Percentiles rank a stretch among this genome's conserved stretches.
Evolutionary conservation across 805 yeast species (phyloP).

Genomic region (Cyberlindnera japonica): DNA sequence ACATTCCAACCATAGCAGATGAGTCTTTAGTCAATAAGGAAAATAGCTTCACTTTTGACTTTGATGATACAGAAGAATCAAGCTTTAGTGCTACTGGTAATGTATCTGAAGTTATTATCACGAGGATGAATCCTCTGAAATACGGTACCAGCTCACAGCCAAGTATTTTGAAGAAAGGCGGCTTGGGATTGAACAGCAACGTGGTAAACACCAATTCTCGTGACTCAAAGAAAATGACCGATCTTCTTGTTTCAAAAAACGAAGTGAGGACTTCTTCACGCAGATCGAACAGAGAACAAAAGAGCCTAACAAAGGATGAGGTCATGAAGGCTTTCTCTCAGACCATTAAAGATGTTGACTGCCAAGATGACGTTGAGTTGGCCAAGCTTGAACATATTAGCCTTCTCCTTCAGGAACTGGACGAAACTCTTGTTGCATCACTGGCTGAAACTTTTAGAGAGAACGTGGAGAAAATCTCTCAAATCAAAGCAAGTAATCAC

Average conservation of each 20-base stretch:
- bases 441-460: slow-evolving; percentile 6
- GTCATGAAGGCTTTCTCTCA: slow-evolving; percentile 9
- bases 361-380: slow-evolving; percentile 14
- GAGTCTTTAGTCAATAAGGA: slow-evolving; percentile 2
- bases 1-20: slow-evolving; percentile 31
- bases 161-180: background rate
- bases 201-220: slow-evolving; percentile 4
- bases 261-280: background rate
- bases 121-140: slow-evolving; percentile 20
- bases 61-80: slow-evolving; percentile 15
- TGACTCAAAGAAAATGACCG: background rate
- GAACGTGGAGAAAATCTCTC: slow-evolving; percentile 4
- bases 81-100: slow-evolving; percentile 2
- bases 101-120: slow-evolving; percentile 22
- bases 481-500: background rate
- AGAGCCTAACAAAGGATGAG: slow-evolving; percentile 2
- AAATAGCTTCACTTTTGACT: slow-evolving; percentile 21
- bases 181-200: slow-evolving; percentile 12
- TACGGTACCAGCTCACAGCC: slow-evolving; percentile 6
- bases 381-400: slow-evolving; percentile 18
- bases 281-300: background rate
- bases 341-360: slow-evolving; percentile 3
- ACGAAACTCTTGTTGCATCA: slow-evolving; percentile 12
- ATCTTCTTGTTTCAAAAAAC: background rate
- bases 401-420: slow-evolving; percentile 14